These are phyloP conservation scores for Cutaneotrichosporon cutaneum DNA, from an alignment of 1,284 basidiomycete genomes.

Conservation along the genomic window DNA sequence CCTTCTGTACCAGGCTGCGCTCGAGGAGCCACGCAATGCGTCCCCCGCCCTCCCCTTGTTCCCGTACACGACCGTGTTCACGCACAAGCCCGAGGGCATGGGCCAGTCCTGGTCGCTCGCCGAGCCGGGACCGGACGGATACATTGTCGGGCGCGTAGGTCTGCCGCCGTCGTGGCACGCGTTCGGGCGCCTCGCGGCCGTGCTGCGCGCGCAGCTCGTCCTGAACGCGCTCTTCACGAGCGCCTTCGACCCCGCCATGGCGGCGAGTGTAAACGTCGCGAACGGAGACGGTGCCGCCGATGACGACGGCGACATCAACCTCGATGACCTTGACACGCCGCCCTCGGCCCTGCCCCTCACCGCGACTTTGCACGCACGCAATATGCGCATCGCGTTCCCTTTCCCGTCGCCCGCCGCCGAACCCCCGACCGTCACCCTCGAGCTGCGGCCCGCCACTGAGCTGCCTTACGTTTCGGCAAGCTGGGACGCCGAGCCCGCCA, in stretches of 20 bases:
- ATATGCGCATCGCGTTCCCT: slow-evolving; percentile 10
- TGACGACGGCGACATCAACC: slow-evolving; percentile 13
- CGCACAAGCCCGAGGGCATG: slow-evolving; percentile 20
- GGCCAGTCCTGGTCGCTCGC: slow-evolving; percentile 43
- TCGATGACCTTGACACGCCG: slow-evolving; percentile 20
- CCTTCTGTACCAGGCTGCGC: slow-evolving; percentile 26
- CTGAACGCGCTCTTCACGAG: slow-evolving; percentile 33
- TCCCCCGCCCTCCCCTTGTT: slow-evolving; percentile 20
- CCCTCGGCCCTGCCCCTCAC: slow-evolving; percentile 18
- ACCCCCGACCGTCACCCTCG: slow-evolving; percentile 9
- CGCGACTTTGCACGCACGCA: slow-evolving; percentile 14
- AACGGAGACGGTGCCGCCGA: slow-evolving; percentile 3
- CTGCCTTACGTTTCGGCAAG: slow-evolving; percentile 13
- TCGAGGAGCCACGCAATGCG: slow-evolving; percentile 2
- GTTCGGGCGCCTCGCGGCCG: slow-evolving; percentile 22
- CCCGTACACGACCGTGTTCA: slow-evolving; percentile 37
- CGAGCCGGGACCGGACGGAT: slow-evolving; percentile 40
- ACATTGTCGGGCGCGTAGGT: slow-evolving; percentile 38
- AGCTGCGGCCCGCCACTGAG: slow-evolving; percentile 1
- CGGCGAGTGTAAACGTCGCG: background rate
- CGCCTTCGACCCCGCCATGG: slow-evolving; percentile 10
- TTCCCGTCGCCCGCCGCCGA: slow-evolving; percentile 3
- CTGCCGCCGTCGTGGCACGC: slow-evolving; percentile 22
- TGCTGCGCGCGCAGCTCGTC: slow-evolving; percentile 33
- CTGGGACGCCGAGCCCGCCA: slow-evolving; percentile 9